A percentile compares a stretch with the other conserved stretches of the same genome.
These are phyloP conservation scores for Erodium moschatum DNA, from an alignment of 441 rosid genomes.

Conservation along the genomic window DNA sequence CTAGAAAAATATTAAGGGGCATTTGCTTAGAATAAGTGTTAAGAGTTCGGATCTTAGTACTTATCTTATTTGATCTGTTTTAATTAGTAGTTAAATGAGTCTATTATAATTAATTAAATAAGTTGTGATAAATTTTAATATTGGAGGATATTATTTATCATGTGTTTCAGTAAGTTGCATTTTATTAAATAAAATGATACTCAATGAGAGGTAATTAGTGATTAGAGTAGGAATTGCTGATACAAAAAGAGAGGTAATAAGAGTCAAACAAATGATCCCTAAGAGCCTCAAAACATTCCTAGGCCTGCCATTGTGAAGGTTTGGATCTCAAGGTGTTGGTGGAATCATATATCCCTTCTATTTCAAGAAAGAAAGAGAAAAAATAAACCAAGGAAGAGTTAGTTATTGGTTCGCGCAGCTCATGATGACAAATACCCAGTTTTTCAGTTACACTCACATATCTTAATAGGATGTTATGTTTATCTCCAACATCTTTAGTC, in stretches of 20 bases:
- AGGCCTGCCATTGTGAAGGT: not conserved
- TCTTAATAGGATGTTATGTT: not conserved
- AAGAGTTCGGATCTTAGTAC: not conserved
- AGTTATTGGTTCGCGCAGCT: not conserved
- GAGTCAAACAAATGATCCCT: not conserved
- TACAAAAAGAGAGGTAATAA: not conserved
- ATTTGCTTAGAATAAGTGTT: not conserved
- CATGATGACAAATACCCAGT: not conserved
- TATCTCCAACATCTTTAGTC: not conserved
- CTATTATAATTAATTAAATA: not conserved
- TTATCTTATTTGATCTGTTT: not conserved
- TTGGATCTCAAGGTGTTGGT: not conserved
- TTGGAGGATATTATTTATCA: not conserved
- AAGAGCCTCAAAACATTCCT: not conserved
- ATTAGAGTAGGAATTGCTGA: no score
- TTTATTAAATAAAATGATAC: not conserved
- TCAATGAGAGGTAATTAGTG: not conserved
- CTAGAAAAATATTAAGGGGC: not conserved
- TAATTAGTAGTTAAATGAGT: not conserved
- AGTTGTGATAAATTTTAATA: not conserved
- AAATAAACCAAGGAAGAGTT: not conserved
- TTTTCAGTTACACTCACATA: not conserved
- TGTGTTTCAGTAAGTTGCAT: not conserved
- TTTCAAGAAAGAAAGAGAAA: not conserved
- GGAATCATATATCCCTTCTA: not conserved